phyloP scores from a whole-genome alignment of 192 early-diverging fungal genomes.

The Coemansia erecta region DNA sequence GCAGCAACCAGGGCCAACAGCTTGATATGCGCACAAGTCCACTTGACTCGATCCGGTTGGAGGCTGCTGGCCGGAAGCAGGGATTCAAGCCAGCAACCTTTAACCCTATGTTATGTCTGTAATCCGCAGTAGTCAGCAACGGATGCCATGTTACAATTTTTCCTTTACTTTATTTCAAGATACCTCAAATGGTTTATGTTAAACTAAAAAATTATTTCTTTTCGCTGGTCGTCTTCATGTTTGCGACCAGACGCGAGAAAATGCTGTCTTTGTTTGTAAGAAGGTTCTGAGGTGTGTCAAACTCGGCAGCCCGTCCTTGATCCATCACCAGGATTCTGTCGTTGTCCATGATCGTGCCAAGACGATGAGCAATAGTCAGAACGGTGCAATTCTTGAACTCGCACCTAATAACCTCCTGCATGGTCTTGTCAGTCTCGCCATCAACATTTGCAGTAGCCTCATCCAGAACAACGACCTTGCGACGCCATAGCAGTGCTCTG shows the following conservation, averaged over 20 bases:
- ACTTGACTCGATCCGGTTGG: constrained; percentile 12
- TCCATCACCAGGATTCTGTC: constrained; percentile 58
- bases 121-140: neutral
- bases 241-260: constrained; percentile 42
- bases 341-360: constrained; percentile 59
- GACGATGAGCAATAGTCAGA: constrained; percentile 62
- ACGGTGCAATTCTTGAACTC: constrained; percentile 60
- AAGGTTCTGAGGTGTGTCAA: constrained; percentile 54
- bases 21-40: constrained; percentile 1
- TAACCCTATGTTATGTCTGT: constrained; percentile 8
- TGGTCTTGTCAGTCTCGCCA: constrained; percentile 40
- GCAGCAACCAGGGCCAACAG: too few relatives aligned
- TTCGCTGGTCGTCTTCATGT: constrained; percentile 4
- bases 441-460: constrained; percentile 56
- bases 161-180: neutral
- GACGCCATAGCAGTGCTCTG: constrained; percentile 65
- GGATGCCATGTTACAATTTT: neutral
- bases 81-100: neutral
- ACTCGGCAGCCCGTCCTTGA: constrained; percentile 53
- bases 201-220: neutral
- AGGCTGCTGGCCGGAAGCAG: constrained; percentile 10
- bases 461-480: constrained; percentile 60
- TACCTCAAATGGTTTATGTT: neutral
- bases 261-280: constrained; percentile 53
- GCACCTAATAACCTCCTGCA: constrained; percentile 58